Conservation (phyloP, 129 eudicot genomes). For the Pittosporum tobira region DNA sequence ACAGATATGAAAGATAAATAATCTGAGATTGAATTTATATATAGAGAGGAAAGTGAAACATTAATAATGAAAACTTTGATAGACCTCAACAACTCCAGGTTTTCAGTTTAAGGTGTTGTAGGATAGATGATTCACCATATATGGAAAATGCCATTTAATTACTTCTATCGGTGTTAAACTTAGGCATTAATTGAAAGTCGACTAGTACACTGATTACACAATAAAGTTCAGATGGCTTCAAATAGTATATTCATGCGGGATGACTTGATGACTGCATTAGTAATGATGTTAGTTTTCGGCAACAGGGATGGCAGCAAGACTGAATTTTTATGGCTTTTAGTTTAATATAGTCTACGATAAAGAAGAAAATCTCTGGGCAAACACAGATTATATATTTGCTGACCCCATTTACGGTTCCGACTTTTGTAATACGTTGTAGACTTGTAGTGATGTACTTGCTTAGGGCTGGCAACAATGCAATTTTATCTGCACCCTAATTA, state of each 20-base stretch:
- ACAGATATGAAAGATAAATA: background rate
- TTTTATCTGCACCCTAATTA: background rate
- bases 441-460: background rate
- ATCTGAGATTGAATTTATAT: background rate
- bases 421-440: no score
- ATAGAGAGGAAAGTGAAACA: background rate
- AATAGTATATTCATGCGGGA: background rate
- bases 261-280: background rate
- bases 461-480: background rate
- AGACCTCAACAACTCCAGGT: background rate
- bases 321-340: background rate
- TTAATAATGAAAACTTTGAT: background rate
- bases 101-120: background rate
- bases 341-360: no score
- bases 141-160: no score
- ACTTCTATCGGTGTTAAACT: background rate
- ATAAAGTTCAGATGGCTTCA: background rate
- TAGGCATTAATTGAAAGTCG: background rate
- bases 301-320: background rate
- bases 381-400: background rate
- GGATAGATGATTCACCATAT: background rate
- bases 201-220: background rate
- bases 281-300: background rate
- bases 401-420: no score
- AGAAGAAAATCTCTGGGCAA: background rate